A percentile compares a stretch with the other conserved stretches of the same genome.
Conservation (phyloP, 177 flowering plant species). For the Vitis hybrid region DNA sequence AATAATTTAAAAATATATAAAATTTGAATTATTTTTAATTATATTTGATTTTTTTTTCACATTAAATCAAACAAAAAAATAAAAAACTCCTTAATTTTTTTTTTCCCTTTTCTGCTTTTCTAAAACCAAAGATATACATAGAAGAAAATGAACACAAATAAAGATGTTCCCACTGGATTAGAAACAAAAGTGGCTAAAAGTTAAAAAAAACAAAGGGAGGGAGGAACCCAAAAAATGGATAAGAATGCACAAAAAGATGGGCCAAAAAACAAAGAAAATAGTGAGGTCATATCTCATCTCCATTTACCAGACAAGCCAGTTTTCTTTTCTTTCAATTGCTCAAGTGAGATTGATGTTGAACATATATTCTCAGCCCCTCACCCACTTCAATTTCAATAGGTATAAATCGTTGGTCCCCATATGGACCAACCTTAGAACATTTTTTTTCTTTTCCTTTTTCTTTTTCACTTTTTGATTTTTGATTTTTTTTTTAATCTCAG, state of each 20-base stretch:
- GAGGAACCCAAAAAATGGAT: neutral
- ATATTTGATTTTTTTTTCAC: too few relatives aligned
- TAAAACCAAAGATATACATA: too few relatives aligned
- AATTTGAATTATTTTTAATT: too few relatives aligned
- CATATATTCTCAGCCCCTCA: constrained; percentile 4
- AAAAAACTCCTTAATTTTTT: too few relatives aligned
- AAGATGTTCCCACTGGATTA: too few relatives aligned
- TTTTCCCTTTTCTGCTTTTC: too few relatives aligned
- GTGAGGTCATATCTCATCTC: constrained; percentile 14
- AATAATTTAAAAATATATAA: too few relatives aligned
- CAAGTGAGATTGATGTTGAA: constrained; percentile 22
- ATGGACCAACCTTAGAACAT: neutral
- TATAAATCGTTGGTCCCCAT: constrained; percentile 1
- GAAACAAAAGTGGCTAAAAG: too few relatives aligned
- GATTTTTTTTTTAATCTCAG: too few relatives aligned
- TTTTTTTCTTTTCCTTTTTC: neutral
- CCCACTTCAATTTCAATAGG: neutral
- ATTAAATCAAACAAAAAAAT: too few relatives aligned
- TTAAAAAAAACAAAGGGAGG: neutral
- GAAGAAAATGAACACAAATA: too few relatives aligned
- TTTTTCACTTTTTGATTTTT: neutral
- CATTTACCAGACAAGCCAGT: constrained; percentile 15
- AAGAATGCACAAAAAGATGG: neutral
- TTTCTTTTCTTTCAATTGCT: constrained; percentile 1
- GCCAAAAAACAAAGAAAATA: neutral